Evolutionary conservation across 148 eudicot genomes (phyloP), one percentile per base, ranked within the genome.

Genomic region (Arbutus unedo): DNA sequence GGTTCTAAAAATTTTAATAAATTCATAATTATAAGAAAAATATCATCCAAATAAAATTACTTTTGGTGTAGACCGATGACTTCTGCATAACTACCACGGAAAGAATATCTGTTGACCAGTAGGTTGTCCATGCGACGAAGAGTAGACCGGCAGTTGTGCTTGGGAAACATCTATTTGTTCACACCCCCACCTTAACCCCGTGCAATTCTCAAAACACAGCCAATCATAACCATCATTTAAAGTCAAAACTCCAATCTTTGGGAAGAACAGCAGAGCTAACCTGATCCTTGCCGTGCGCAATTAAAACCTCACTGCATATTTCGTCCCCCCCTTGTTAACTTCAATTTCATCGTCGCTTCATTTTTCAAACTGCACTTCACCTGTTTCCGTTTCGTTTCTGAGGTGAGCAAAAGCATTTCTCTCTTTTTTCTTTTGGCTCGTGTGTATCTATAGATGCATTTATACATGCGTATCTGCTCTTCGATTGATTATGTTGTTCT

Each of bases 91-190:
- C 55, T 51, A 51, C 57, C 2, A 2, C 7, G 66, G n/a, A 31
- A 16, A 4, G 50, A 77, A 55, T 3, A 77, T 31, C 41, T 43
- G 10, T 53, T 4, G 66, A 77, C 80, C 23, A 67, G 67, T 77
- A 55, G 80, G 41, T 77, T 77, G 41, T 16, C 25, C 16, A 0
- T 0, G 64, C 8, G 13, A 56, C 50, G 10, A 18, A 55, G 50
- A 2, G 49, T 6, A 0, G 80, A 77, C 66, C 8, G 67, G 80
- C 80, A 56, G 80, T 56, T 77, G 80, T 16, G 67, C 9, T 19
- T 31, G 80, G 50, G 18, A 55, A 77, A 31, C 0, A 5, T 50
- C 0, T 11, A 49, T 21, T 0, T 54, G 64, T 3, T 31, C 4
- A 2, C 6, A 3, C 67, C 8, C 67, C 79, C 8, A 77, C 3